Base-by-base conservation (phyloP, 345 rosid species). In the Euphorbia peplus region DNA sequence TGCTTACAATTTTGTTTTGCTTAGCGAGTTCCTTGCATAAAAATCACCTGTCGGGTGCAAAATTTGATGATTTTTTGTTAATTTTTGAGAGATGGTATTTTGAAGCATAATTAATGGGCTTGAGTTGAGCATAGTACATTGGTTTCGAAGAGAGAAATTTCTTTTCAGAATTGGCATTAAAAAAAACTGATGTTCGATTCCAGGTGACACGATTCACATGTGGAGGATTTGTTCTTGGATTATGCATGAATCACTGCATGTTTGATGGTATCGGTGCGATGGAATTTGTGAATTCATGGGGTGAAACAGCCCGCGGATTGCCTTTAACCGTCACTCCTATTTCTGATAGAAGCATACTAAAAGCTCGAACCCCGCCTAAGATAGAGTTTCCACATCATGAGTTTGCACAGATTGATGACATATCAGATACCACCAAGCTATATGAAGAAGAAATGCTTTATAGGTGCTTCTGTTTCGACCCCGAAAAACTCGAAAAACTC, bases 241-340 rank as follows among this genome's bases (percentile, higher is more conserved):
- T 89, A 42, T 77, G 87, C 63, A 73, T 87, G 95, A 93, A 86
- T 80, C 98, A 93, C 55, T 87, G 91, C 8, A 86, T 88, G 91
- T 81, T 81, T 48, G 98, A 93, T 73, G 98, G 97, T 26, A 79
- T 89, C 7, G 90, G 68, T 30, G 96, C 96, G 7, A 89, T 90
- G 97, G 90, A 90, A 64, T 93, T 93, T 63, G 78, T 93, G 60
- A 89, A 89, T 72, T 88, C 92, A 18, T 90, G 98, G 96, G 93
- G 87, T 16, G 88, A 88, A 72, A 87, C 82, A 14, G 80, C 98
- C 30, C 79, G 95, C 68, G 91, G 87, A n/a, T 74, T 86, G 74
- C 87, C 95, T 19, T 77, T 90, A n/a, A 73, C 72, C 5, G 70
- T 71, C 48, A 88, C 92, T 63, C 97, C 97, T 53, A 82, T 73